These are phyloP conservation scores for Phaffia tasmanica DNA, from an alignment of 768 basidiomycete species.

Conservation along the genomic window DNA sequence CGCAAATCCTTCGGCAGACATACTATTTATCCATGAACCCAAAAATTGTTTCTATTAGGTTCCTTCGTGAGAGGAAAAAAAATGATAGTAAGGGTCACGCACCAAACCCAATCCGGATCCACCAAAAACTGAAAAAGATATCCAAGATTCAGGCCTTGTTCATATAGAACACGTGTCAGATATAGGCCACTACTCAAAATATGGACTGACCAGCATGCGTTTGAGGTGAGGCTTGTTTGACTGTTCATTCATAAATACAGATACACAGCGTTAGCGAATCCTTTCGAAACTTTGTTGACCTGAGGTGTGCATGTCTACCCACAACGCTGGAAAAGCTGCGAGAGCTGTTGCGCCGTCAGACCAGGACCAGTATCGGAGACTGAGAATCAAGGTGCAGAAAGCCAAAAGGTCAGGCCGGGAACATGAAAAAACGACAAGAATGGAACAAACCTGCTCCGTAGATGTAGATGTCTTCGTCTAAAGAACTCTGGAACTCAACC, in stretches of 20 bases:
- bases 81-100: constrained; percentile 2
- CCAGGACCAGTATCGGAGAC: constrained; percentile 35
- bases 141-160: too few relatives aligned
- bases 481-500: background rate
- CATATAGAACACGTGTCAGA: background rate
- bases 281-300: background rate
- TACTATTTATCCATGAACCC: background rate
- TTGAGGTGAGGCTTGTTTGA: constrained; percentile 31
- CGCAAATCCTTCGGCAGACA: constrained; percentile 30
- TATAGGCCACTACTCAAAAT: too few relatives aligned
- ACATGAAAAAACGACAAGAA: too few relatives aligned
- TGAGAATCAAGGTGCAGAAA: too few relatives aligned
- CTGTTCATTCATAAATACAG: constrained; percentile 9
- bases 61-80: too few relatives aligned
- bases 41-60: too few relatives aligned
- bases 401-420: too few relatives aligned
- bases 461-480: constrained; percentile 33
- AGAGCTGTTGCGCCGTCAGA: constrained; percentile 32
- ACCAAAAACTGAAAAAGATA: constrained; percentile 29
- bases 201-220: constrained; percentile 1
- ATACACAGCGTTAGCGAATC: constrained; percentile 13
- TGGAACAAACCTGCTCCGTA: constrained; percentile 31
- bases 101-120: constrained; percentile 35
- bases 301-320: constrained; percentile 18
- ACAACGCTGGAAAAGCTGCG: constrained; percentile 35